These are phyloP conservation scores for Aureobasidium sp. DNA, from an alignment of 2,329 filamentous ascomycete genomes.

Conservation along the genomic window DNA sequence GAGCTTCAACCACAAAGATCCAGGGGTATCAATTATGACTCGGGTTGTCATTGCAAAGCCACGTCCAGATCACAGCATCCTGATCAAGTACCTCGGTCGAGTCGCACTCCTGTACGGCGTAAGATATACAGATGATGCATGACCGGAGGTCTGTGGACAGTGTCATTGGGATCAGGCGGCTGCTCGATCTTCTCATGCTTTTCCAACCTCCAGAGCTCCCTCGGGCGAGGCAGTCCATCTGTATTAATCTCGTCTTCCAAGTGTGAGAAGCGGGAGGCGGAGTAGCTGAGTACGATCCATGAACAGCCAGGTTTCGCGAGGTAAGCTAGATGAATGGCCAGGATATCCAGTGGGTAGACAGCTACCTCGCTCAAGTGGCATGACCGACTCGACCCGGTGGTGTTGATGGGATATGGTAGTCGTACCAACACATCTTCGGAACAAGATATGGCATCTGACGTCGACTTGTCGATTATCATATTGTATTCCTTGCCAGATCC, in stretches of 20 bases:
- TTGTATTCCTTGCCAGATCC: not conserved
- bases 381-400: too few species aligned
- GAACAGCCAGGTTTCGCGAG: not conserved
- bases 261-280: not conserved
- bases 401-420: not conserved
- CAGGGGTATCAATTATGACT: too few species aligned
- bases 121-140: not conserved
- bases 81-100: too few species aligned
- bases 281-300: conserved; percentile 1
- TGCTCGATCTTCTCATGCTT: not conserved
- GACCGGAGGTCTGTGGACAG: not conserved
- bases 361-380: too few species aligned
- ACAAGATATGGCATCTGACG: not conserved
- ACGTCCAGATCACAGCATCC: too few species aligned
- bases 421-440: not conserved
- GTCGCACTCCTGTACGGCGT: not conserved
- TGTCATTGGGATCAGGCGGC: not conserved
- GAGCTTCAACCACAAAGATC: too few species aligned
- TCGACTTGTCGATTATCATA: not conserved
- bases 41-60: too few species aligned
- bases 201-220: not conserved
- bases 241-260: not conserved
- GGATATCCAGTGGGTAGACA: not conserved
- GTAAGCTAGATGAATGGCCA: not conserved
- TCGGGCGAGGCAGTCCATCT: not conserved